Conservation (phyloP, 768 basidiomycete genomes). For the Hemileccinum rubropunctum region DNA sequence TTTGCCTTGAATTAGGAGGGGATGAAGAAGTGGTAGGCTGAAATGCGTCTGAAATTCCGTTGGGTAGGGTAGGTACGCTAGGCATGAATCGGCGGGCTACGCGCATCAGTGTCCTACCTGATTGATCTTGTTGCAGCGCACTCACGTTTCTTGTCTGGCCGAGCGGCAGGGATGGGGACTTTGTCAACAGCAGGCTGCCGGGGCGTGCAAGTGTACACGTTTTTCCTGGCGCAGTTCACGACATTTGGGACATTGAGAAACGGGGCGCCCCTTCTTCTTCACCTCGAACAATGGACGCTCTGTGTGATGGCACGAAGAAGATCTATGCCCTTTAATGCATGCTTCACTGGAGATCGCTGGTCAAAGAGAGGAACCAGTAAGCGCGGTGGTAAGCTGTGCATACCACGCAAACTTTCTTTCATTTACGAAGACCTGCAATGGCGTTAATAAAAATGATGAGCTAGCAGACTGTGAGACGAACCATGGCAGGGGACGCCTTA, state of each 20-base stretch:
- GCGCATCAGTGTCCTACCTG: conserved; percentile 16
- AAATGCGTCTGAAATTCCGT: conserved; percentile 62
- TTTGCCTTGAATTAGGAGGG: conserved; percentile 46
- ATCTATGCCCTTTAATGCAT: conserved; percentile 94
- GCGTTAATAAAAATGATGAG: not conserved
- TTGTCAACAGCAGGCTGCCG: conserved; percentile 31
- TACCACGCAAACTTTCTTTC: conserved; percentile 76
- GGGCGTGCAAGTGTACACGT: conserved; percentile 66
- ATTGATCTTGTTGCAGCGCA: not conserved
- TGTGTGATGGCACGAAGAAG: conserved; percentile 82
- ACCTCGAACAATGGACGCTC: conserved; percentile 91
- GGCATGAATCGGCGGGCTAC: conserved; percentile 68
- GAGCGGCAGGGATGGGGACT: conserved; percentile 31
- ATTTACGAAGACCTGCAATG: conserved; percentile 66
- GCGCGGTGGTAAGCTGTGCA: conserved; percentile 13
- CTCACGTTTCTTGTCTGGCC: conserved; percentile 34
- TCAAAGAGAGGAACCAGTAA: conserved; percentile 9
- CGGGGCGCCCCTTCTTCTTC: conserved; percentile 89
- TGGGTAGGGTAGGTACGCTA: conserved; percentile 67
- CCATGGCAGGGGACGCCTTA: conserved; percentile 17
- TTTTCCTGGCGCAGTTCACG: conserved; percentile 78
- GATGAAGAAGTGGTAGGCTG: conserved; percentile 25
- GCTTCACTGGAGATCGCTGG: conserved; percentile 57
- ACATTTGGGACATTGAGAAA: conserved; percentile 87
- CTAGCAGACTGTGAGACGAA: conserved; percentile 4